phyloP scores from a whole-genome alignment of 2,329 filamentous ascomycete species.

The Tolypocladium cylindrosporum region DNA sequence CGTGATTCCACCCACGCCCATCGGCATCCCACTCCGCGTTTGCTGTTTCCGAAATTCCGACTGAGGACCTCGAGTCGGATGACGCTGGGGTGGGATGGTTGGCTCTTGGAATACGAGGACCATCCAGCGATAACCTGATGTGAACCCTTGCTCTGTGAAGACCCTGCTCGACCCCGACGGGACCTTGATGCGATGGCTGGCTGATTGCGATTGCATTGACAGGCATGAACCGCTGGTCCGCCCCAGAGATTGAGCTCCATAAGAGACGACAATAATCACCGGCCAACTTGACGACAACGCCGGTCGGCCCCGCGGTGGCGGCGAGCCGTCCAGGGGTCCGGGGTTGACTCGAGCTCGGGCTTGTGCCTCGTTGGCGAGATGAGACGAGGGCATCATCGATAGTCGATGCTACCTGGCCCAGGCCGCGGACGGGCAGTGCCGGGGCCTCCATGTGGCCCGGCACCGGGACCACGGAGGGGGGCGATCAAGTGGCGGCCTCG shows the following conservation, averaged over 20 bases:
- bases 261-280: neutral
- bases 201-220: neutral
- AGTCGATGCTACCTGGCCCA: neutral
- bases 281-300: neutral
- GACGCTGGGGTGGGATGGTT: neutral
- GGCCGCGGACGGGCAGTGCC: neutral
- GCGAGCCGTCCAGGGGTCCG: neutral
- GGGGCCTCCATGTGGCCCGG: neutral
- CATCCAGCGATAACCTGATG: neutral
- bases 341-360: neutral
- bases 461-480: neutral
- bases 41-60: neutral
- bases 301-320: neutral
- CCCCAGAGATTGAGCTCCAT: neutral
- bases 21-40: neutral
- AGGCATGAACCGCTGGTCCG: neutral
- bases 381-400: neutral
- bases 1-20: neutral
- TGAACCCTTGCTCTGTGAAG: neutral
- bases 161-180: neutral
- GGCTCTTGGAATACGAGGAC: neutral
- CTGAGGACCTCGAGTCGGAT: neutral
- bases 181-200: neutral
- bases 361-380: neutral
- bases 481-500: neutral